Percentiles rank a stretch among this genome's conserved stretches.
Conservation (phyloP, 2,329 filamentous ascomycete species). For the Cladosporium austrohemisphaericum region DNA sequence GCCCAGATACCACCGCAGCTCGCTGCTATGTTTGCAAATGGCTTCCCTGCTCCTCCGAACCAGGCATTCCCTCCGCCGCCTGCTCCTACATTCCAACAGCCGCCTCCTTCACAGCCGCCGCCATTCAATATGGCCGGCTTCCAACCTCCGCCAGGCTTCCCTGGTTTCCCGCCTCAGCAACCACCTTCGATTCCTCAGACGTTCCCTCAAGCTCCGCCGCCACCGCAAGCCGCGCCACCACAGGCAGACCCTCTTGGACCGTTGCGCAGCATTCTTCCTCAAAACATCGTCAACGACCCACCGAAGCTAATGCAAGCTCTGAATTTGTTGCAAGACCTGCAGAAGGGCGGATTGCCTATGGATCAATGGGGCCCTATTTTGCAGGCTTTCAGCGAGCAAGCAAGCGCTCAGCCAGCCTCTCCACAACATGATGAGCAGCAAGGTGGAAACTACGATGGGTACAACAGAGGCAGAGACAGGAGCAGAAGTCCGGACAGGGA, state of each 20-base stretch:
- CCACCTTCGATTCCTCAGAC: conserved; percentile 33
- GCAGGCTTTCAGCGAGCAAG: conserved; percentile 43
- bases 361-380: conserved; percentile 68
- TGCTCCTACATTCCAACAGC: conserved; percentile 18
- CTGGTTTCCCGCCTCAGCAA: conserved; percentile 27
- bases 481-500: conserved; percentile 64
- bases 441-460: conserved; percentile 19
- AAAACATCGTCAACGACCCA: conserved; percentile 35
- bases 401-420: conserved; percentile 18
- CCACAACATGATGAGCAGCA: conserved; percentile 14
- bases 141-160: conserved; percentile 18
- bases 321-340: conserved; percentile 69
- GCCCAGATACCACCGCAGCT: conserved; percentile 20
- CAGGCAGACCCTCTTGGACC: conserved; percentile 27
- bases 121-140: conserved; percentile 13
- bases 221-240: conserved; percentile 18
- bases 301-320: conserved; percentile 65
- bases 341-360: conserved; percentile 69
- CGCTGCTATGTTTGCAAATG: conserved; percentile 17
- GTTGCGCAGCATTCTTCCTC: conserved; percentile 32
- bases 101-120: conserved; percentile 10
- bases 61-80: conserved; percentile 14
- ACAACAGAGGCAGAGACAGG: conserved; percentile 58
- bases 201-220: conserved; percentile 49
- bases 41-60: conserved; percentile 2